A percentile compares a stretch with the other conserved stretches of the same genome.
Conservation (phyloP, 805 yeast genomes). For the Zygosaccharomyces lentus region DNA sequence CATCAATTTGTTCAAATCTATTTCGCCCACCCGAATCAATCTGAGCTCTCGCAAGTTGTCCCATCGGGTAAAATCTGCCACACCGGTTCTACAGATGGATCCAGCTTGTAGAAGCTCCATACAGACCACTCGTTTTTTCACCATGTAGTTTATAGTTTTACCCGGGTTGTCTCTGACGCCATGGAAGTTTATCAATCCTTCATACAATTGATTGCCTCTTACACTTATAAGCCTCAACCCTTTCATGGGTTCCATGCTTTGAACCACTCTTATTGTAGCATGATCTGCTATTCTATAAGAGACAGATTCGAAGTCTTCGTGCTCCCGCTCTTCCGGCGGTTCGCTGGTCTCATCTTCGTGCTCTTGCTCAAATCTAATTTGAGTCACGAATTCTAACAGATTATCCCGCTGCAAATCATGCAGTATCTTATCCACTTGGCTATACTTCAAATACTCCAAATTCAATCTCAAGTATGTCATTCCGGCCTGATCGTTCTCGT, state of each 20-base stretch:
- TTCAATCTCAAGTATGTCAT: conserved; percentile 16
- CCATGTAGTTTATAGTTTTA: conserved; percentile 23
- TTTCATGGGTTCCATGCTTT: conserved; percentile 23
- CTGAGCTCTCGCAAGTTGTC: conserved; percentile 23
- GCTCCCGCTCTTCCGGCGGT: background rate
- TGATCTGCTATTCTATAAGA: conserved; percentile 10
- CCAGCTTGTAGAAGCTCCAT: conserved; percentile 18
- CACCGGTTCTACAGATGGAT: conserved; percentile 12
- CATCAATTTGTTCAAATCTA: conserved; percentile 26
- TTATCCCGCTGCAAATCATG: conserved; percentile 12
- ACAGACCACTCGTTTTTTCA: conserved; percentile 19
- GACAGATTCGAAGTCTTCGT: conserved; percentile 5
- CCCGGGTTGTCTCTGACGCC: conserved; percentile 33
- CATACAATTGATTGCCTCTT: conserved; percentile 22
- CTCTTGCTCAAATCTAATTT: conserved; percentile 15
- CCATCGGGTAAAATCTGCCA: conserved; percentile 31
- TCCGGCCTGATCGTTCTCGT: conserved; percentile 8
- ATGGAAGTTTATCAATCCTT: conserved; percentile 27
- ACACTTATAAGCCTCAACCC: conserved; percentile 18
- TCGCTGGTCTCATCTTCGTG: conserved; percentile 6
- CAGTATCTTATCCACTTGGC: conserved; percentile 8
- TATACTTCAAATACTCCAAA: conserved; percentile 15
- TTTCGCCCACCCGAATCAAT: conserved; percentile 13
- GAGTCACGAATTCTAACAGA: conserved; percentile 10
- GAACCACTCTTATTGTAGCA: conserved; percentile 12